These are phyloP conservation scores for Odonthalia washingtoniensis DNA, from an alignment of 31 red algal species.

Conservation along the genomic window DNA sequence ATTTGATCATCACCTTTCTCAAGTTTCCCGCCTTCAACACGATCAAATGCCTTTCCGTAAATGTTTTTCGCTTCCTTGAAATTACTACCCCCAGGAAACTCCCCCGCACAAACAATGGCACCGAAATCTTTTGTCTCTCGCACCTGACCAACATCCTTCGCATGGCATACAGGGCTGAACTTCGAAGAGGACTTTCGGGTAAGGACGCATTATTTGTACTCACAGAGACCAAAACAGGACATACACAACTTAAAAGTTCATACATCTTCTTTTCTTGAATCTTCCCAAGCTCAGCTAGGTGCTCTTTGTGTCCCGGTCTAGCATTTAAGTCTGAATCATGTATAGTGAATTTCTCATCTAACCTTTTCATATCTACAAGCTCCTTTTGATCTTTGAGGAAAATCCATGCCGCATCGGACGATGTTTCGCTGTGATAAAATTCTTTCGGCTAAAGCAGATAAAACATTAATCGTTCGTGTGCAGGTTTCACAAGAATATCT, in stretches of 20 bases:
- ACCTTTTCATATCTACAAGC: slow-evolving; percentile 30
- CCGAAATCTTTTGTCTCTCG: too few species aligned
- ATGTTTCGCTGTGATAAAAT: slow-evolving; percentile 62
- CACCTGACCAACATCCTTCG: too few species aligned
- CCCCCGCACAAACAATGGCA: too few species aligned
- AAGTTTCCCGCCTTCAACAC: too few species aligned
- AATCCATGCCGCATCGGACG: slow-evolving; percentile 65
- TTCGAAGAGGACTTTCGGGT: too few species aligned
- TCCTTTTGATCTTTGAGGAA: slow-evolving; percentile 59
- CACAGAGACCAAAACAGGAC: slow-evolving; percentile 53
- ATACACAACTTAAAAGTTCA: slow-evolving; percentile 67
- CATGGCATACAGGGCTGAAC: too few species aligned
- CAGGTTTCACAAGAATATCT: slow-evolving; percentile 58
- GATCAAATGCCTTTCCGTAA: too few species aligned
- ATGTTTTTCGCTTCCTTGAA: too few species aligned
- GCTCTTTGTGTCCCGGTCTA: neutral
- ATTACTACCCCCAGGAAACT: too few species aligned
- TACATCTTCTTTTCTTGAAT: slow-evolving; percentile 54
- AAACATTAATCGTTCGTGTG: slow-evolving; percentile 57
- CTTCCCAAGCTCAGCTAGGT: slow-evolving; percentile 49
- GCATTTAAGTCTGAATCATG: slow-evolving; percentile 42
- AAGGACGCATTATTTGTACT: slow-evolving; percentile 24
- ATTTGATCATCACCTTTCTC: too few species aligned
- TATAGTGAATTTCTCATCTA: slow-evolving; percentile 31
- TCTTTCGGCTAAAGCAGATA: slow-evolving; percentile 62